Evolutionary conservation across 2,329 filamentous ascomycete species (phyloP), one percentile per base, ranked within the genome.

Genomic region (Fusarium kyushuense): DNA sequence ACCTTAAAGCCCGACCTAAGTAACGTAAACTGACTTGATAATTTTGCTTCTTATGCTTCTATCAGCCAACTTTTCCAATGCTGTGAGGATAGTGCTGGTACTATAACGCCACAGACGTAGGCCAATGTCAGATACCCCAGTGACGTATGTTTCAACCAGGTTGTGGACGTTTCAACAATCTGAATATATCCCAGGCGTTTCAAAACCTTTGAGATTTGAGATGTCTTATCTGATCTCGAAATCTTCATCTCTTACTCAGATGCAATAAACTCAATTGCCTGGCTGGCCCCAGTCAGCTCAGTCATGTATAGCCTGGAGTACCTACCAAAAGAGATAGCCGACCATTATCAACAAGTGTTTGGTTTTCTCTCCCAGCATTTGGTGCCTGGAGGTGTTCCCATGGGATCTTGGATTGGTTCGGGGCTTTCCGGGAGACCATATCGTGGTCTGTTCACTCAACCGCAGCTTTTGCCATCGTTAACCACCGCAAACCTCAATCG

Each of bases 31-130:
- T 19, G 35, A 12, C n/a, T 7, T 19, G 13, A 38, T 13, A 21
- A 13, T 38, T 38, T 19, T n/a, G 12, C 21, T 12, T 38, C 35
- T 38, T 21, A 38, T 38, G 12, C n/a, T 38, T 21, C 12, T 12
- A 38, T 38, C n/a, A 38, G 12, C n/a, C 35, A 38, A 38, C 35
- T 38, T 38, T 38, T 38, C n/a, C n/a, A 38, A 38, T 6, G 35
- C n/a, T n/a, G 35, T 36, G 35, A 36, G 17, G 17, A 11, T 19
- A 7, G 11, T 36, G n/a, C n/a, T 36, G 7, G 21, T 33, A n/a
- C 45, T 54, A 42, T 47, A 45, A 51, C 67, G 70, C 70, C 70
- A 71, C 70, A 67, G 49, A 59, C 42, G 58, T 63, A 46, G 63
- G 42, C 56, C 56, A 38, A 38, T 38, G 19, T 36, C 48, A 27